Percentiles rank a stretch among this genome's conserved stretches.
Evolutionary conservation across 257 asterid genomes (phyloP).

Genomic region (Primulina huaijiensis): DNA sequence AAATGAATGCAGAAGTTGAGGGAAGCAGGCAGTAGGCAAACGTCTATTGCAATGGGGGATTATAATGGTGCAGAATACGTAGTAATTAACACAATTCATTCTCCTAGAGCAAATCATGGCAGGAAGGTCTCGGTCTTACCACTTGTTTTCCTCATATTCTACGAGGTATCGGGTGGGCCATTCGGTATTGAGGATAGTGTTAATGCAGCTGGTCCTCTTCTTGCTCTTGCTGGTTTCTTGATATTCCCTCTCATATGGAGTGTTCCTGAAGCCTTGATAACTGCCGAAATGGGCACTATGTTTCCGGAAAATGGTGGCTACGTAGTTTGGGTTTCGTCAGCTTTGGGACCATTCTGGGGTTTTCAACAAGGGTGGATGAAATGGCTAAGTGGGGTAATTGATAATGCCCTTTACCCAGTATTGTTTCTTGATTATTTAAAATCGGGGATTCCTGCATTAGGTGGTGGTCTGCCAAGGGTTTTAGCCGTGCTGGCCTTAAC

Average conservation of each 20-base stretch:
- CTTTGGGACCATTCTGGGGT: conserved; percentile 70
- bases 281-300: conserved; percentile 77
- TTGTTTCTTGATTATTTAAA: conserved; percentile 64
- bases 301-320: conserved; percentile 75
- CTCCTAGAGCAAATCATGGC: conserved; percentile 33
- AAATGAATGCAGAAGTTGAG: conserved; percentile 41
- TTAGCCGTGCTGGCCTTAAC: conserved; percentile 48
- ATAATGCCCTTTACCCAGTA: conserved; percentile 63
- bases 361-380: conserved; percentile 80
- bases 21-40: conserved; percentile 28
- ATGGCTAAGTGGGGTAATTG: conserved; percentile 73
- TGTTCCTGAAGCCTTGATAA: conserved; percentile 68
- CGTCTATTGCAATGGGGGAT: conserved; percentile 35
- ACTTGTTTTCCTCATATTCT: conserved; percentile 57
- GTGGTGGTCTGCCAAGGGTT: conserved; percentile 53
- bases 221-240: conserved; percentile 57
- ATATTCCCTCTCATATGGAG: conserved; percentile 68
- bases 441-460: conserved; percentile 59
- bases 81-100: conserved; percentile 29
- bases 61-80: conserved; percentile 30
- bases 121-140: conserved; percentile 49
- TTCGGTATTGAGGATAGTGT: conserved; percentile 71
- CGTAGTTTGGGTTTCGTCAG: conserved; percentile 73
- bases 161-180: conserved; percentile 74
- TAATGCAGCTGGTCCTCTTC: conserved; percentile 64